Conservation (phyloP, 176 grass and related monocot genomes). For the Elaeis guineensis region DNA sequence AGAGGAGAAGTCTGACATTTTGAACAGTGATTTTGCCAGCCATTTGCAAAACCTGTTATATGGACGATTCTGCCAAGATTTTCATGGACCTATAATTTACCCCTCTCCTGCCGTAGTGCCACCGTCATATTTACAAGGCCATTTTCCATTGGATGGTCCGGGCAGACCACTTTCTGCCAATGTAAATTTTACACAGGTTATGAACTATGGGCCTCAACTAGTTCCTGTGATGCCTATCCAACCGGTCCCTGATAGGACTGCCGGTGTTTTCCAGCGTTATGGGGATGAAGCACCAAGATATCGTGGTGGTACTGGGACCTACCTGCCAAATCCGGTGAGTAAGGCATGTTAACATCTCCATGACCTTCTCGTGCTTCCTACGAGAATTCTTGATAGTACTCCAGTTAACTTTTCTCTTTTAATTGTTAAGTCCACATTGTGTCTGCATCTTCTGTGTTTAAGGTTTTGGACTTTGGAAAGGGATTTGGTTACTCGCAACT, state of each 20-base stretch:
- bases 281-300: slow-evolving; percentile 66
- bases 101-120: slow-evolving; percentile 35
- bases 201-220: slow-evolving; percentile 32
- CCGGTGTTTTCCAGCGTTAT: slow-evolving; percentile 28
- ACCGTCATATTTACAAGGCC: slow-evolving; percentile 40
- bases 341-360: too few relatives aligned
- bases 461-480: too few relatives aligned
- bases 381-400: too few relatives aligned
- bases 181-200: slow-evolving; percentile 54
- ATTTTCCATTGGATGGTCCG: slow-evolving; percentile 64
- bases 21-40: slow-evolving; percentile 60
- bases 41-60: slow-evolving; percentile 64
- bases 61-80: slow-evolving; percentile 64
- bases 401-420: too few relatives aligned
- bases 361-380: too few relatives aligned
- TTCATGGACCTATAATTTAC: slow-evolving; percentile 25
- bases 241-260: slow-evolving; percentile 38
- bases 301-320: slow-evolving; percentile 90
- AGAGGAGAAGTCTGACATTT: slow-evolving; percentile 66
- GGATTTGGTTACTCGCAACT: too few relatives aligned
- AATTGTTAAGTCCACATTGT: too few relatives aligned
- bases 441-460: too few relatives aligned
- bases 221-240: slow-evolving; percentile 63
- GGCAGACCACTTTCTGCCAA: slow-evolving; percentile 53
- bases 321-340: slow-evolving; percentile 89